phyloP scores from a whole-genome alignment of 108 stramenopile species.

The Mayamaea pseudoterrestris region DNA sequence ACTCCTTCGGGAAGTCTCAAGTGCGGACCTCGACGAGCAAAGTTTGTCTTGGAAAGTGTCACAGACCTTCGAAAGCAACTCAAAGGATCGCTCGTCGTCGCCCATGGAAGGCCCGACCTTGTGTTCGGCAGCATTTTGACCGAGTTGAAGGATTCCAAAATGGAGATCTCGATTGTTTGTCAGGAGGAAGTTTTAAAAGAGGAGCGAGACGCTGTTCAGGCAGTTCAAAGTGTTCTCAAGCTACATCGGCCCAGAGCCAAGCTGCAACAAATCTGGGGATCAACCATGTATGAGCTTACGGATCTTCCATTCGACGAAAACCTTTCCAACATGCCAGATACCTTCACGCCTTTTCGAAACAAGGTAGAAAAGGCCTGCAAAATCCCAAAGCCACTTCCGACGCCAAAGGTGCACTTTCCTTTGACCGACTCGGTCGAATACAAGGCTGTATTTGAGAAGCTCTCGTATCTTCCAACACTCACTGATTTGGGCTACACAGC shows the following conservation, averaged over 20 bases:
- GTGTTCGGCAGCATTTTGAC: constrained; percentile 26
- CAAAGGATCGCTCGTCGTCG: constrained; percentile 37
- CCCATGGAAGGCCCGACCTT: constrained; percentile 48
- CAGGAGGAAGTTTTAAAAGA: constrained; percentile 73
- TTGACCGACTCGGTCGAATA: not conserved
- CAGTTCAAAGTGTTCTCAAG: constrained; percentile 25
- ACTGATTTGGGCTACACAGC: constrained; percentile 61
- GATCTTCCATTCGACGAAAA: constrained; percentile 66
- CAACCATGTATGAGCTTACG: constrained; percentile 76
- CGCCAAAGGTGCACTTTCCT: constrained; percentile 30
- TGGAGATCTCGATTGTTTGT: constrained; percentile 18
- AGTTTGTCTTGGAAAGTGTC: constrained; percentile 68
- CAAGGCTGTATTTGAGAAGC: not conserved
- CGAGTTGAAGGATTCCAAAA: constrained; percentile 3
- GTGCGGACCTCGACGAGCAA: constrained; percentile 57
- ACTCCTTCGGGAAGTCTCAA: constrained; percentile 41
- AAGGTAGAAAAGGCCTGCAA: constrained; percentile 75
- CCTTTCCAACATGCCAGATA: constrained; percentile 62
- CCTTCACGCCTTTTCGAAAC: constrained; percentile 87
- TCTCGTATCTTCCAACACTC: constrained; percentile 36
- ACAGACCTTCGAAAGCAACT: constrained; percentile 46
- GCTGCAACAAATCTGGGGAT: constrained; percentile 76
- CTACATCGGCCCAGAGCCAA: constrained; percentile 9
- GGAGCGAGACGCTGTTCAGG: constrained; percentile 47
- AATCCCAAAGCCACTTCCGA: constrained; percentile 49